Evolutionary conservation across 331 rosid species (phyloP).

Genomic region (Rhamnella rubrinervis): DNA sequence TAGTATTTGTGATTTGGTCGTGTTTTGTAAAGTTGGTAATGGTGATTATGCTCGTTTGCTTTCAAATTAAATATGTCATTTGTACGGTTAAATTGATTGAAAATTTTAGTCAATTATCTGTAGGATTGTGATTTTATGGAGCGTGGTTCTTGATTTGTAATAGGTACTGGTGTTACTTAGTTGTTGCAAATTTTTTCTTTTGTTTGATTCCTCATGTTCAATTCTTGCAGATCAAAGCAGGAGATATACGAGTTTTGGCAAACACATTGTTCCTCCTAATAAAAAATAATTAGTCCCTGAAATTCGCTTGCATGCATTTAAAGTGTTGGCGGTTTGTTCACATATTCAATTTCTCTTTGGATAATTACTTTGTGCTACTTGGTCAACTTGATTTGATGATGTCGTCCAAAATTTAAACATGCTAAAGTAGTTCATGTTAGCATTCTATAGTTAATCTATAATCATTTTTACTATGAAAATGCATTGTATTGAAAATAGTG

Average conservation of each 20-base stretch:
- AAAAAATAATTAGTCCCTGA: slow-evolving; percentile 84
- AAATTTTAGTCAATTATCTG: not conserved
- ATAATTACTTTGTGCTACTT: slow-evolving; percentile 11
- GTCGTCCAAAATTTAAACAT: not conserved
- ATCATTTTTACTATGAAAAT: no score
- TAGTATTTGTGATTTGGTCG: not conserved
- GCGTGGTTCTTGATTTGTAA: no score
- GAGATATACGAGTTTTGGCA: slow-evolving; percentile 69
- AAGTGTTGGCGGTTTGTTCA: slow-evolving; percentile 77
- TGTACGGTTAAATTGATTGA: no score
- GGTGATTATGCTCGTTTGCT: not conserved
- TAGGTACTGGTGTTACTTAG: no score
- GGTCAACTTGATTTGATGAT: not conserved
- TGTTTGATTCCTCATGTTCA: slow-evolving; percentile 16
- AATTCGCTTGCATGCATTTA: slow-evolving; percentile 91
- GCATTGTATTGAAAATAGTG: no score
- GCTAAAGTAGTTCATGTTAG: not conserved
- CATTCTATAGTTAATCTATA: not conserved
- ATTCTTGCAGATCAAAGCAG: slow-evolving; percentile 61
- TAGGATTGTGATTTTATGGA: no score
- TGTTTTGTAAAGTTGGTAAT: slow-evolving; percentile 3
- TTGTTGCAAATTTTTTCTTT: no score
- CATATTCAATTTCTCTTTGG: slow-evolving; percentile 21
- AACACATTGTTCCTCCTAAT: slow-evolving; percentile 69
- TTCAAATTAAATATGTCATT: not conserved